These are phyloP conservation scores for Grosmannia clavigera DNA, from an alignment of 2,329 filamentous ascomycete species.

Conservation along the genomic window DNA sequence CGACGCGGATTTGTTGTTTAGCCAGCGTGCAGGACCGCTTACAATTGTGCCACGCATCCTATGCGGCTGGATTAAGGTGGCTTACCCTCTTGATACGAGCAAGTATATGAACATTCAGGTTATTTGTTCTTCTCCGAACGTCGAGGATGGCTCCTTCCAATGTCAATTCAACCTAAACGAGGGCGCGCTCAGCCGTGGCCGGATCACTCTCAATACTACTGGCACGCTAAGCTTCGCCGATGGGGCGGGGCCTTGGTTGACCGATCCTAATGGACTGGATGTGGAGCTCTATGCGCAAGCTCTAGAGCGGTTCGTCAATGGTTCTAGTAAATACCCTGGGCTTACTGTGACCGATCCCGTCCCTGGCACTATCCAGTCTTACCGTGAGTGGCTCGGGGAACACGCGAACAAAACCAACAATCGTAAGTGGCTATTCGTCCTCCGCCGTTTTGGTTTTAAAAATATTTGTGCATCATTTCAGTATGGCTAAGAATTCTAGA, in stretches of 20 bases:
- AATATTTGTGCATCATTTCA: not conserved
- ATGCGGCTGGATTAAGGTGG: not conserved
- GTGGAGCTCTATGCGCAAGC: not conserved
- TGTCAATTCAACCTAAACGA: slow-evolving; percentile 2
- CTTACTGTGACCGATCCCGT: not conserved
- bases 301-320: not conserved
- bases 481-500: not conserved
- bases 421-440: not conserved
- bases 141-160: not conserved
- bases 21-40: not conserved
- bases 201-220: not conserved
- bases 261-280: not conserved
- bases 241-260: not conserved
- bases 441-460: not conserved
- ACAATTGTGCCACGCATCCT: slow-evolving; percentile 1
- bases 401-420: slow-evolving; percentile 3
- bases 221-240: slow-evolving; percentile 1
- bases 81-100: not conserved
- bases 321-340: not conserved
- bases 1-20: slow-evolving; percentile 1
- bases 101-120: slow-evolving; percentile 1
- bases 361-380: not conserved
- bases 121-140: not conserved
- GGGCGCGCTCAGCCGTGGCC: slow-evolving; percentile 1
- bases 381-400: not conserved